phyloP scores from a whole-genome alignment of 2,329 filamentous ascomycete species.

The Aspergillus unguis region DNA sequence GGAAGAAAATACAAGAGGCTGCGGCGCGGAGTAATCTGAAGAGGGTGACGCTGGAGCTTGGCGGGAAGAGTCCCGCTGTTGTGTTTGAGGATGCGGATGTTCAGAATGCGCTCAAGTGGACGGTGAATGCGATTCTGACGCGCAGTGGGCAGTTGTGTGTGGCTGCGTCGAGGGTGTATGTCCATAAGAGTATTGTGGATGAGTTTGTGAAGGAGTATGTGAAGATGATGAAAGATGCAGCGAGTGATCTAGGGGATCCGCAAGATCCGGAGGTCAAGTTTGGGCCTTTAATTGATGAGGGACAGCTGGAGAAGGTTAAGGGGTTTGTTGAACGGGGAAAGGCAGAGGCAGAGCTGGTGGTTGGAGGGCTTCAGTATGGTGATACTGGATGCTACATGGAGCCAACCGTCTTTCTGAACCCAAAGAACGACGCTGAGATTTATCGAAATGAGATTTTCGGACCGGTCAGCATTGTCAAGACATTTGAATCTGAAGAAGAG shows the following conservation, averaged over 20 bases:
- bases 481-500: slow-evolving; percentile 49
- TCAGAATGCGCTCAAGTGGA: slow-evolving; percentile 11
- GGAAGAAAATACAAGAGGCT: slow-evolving; percentile 16
- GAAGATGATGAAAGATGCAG: background rate
- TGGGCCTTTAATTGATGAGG: slow-evolving; percentile 78
- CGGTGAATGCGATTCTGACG: background rate
- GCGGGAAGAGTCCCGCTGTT: slow-evolving; percentile 26
- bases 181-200: slow-evolving; percentile 13
- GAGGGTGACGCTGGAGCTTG: slow-evolving; percentile 21
- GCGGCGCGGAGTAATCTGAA: slow-evolving; percentile 19
- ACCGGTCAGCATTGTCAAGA: slow-evolving; percentile 13
- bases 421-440: slow-evolving; percentile 25
- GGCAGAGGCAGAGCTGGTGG: slow-evolving; percentile 66
- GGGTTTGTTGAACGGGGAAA: slow-evolving; percentile 58
- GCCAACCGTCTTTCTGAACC: slow-evolving; percentile 73
- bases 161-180: slow-evolving; percentile 16
- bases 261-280: slow-evolving; percentile 79
- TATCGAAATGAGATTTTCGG: slow-evolving; percentile 37
- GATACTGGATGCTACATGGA: no score
- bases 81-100: slow-evolving; percentile 26
- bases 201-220: slow-evolving; percentile 8
- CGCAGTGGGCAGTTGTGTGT: slow-evolving; percentile 20
- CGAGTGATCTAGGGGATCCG: slow-evolving; percentile 67
- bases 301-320: slow-evolving; percentile 88
- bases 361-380: no score